Conservation (phyloP, 2,329 filamentous ascomycete genomes). For the Colletotrichum theobromicola region DNA sequence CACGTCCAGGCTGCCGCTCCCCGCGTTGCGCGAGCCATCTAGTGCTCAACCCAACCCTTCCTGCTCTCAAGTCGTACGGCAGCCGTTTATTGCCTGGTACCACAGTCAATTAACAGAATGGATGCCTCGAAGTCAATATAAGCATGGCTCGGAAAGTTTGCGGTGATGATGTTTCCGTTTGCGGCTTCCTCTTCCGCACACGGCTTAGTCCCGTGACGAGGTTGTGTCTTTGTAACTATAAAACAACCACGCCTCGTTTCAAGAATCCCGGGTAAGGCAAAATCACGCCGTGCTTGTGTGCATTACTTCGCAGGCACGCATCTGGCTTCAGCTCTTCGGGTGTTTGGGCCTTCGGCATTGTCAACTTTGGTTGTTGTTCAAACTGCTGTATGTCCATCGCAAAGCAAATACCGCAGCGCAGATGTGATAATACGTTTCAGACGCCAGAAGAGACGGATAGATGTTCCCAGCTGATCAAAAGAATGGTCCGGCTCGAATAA, state of each 20-base stretch:
- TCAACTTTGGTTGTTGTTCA: not conserved
- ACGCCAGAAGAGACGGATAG: not conserved
- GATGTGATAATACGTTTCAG: not conserved
- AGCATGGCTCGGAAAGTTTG: not conserved
- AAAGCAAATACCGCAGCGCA: not conserved
- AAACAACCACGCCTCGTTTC: not conserved
- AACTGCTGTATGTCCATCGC: not conserved
- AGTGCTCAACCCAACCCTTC: not conserved
- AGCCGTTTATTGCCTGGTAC: not conserved
- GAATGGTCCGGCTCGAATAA: rapidly evolving
- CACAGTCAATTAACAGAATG: not conserved
- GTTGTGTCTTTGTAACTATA: not conserved
- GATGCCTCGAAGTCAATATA: not conserved
- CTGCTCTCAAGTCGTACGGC: rapidly evolving
- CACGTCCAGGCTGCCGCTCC: not conserved
- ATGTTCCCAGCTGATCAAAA: not conserved
- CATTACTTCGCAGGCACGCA: not conserved
- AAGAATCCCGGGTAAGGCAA: not conserved
- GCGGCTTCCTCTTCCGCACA: not conserved
- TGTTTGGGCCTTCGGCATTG: rapidly evolving
- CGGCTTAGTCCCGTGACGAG: not conserved
- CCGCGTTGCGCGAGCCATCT: not conserved
- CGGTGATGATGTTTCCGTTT: not conserved
- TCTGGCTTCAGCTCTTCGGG: rapidly evolving
- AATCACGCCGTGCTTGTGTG: too few species aligned